Evolutionary conservation across 75 land plant genomes (phyloP).

Genomic region (Pseudotsuga menziesii): DNA sequence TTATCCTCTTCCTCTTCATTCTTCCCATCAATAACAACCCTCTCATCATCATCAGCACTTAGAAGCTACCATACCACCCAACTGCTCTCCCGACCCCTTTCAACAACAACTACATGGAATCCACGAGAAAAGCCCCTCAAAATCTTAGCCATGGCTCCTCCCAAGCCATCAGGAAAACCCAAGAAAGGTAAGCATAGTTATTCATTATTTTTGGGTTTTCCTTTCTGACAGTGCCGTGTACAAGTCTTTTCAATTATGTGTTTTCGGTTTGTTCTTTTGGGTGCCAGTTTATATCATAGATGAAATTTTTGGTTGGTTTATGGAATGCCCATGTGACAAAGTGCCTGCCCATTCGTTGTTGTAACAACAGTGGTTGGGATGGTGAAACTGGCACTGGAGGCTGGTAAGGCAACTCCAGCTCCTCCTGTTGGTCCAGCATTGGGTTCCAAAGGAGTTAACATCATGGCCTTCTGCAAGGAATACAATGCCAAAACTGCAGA

Average conservation of each 20-base stretch:
- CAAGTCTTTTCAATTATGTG: neutral
- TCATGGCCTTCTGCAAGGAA: slow-evolving; percentile 98
- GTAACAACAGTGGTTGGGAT: slow-evolving; percentile 64
- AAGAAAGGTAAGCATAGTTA: slow-evolving; percentile 35
- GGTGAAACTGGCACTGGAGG: slow-evolving; percentile 89
- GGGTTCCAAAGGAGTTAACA: slow-evolving; percentile 94
- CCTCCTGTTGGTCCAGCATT: slow-evolving; percentile 98
- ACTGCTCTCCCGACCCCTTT: neutral
- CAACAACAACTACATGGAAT: neutral
- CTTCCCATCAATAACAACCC: neutral
- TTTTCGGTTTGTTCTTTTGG: neutral
- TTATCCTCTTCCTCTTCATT: neutral
- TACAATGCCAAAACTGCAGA: slow-evolving; percentile 97
- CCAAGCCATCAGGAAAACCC: slow-evolving; percentile 47
- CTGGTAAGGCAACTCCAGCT: slow-evolving; percentile 97
- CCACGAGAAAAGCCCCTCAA: slow-evolving; percentile 19
- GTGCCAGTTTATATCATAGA: neutral
- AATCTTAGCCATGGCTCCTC: slow-evolving; percentile 63
- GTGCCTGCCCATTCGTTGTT: slow-evolving; percentile 1
- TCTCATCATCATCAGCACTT: neutral
- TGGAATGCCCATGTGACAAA: neutral
- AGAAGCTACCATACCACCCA: neutral
- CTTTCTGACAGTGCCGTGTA: neutral
- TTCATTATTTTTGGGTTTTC: neutral
- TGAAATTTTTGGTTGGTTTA: neutral